These are phyloP conservation scores for Colletotrichum sp. DNA, from an alignment of 2,329 filamentous ascomycete species.

Conservation along the genomic window DNA sequence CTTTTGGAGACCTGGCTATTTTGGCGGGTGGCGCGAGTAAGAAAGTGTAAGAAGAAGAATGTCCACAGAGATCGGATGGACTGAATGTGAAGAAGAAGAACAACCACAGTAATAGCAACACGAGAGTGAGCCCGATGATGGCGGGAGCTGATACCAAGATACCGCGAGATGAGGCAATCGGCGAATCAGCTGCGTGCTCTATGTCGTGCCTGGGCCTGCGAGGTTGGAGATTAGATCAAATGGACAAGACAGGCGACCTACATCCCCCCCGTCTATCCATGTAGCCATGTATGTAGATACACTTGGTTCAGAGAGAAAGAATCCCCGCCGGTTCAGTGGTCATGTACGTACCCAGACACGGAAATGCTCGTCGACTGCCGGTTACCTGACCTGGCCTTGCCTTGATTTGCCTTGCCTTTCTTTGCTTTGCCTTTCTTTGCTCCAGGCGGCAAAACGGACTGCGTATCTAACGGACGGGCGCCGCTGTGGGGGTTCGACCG, in stretches of 20 bases:
- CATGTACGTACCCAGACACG: conserved; percentile 6
- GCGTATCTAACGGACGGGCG: not conserved
- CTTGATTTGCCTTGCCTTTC: not conserved
- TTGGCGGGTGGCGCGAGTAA: not conserved
- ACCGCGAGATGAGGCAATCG: conserved; percentile 4
- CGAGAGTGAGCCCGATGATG: conserved; percentile 5
- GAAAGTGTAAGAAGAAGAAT: not conserved
- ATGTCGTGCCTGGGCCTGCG: not conserved
- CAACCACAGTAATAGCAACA: not conserved
- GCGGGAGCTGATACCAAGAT: conserved; percentile 19
- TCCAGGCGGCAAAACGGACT: not conserved
- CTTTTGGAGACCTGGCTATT: not conserved
- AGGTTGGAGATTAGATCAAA: conserved; percentile 20
- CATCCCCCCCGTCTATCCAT: not conserved
- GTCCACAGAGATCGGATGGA: not conserved
- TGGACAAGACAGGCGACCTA: not conserved
- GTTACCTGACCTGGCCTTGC: not conserved
- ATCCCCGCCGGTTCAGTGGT: not conserved
- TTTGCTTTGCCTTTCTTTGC: not conserved
- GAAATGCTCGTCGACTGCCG: not conserved
- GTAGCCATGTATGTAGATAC: not conserved
- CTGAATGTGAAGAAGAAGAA: not conserved
- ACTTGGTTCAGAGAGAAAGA: not conserved
- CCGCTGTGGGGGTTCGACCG: not conserved
- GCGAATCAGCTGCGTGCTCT: not conserved